Evolutionary conservation across 2,329 filamentous ascomycete species (phyloP).

Genomic region (Tolypocladium ovalisporum): DNA sequence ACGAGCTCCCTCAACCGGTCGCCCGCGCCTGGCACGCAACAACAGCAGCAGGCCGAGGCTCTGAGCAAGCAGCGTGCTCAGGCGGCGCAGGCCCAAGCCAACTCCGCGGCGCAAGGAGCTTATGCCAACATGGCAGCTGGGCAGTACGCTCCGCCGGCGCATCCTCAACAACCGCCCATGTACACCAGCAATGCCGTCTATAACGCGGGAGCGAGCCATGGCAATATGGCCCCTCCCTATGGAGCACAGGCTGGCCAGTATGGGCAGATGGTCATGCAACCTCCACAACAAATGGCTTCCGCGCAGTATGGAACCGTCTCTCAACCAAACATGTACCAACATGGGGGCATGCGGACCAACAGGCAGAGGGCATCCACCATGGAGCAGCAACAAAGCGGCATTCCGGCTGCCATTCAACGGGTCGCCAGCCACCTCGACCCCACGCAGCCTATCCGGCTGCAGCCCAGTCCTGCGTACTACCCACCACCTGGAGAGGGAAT

Average conservation of each 20-base stretch:
- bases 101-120: conserved; percentile 54
- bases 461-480: conserved; percentile 95
- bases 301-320: conserved; percentile 48
- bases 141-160: conserved; percentile 35
- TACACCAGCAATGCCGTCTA: conserved; percentile 83
- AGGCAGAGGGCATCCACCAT: conserved; percentile 91
- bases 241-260: conserved; percentile 61
- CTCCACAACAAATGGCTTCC: conserved; percentile 53
- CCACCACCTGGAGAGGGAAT: conserved; percentile 82
- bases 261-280: conserved; percentile 62
- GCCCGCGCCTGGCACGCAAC: conserved; percentile 84
- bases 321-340: conserved; percentile 48
- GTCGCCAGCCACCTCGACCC: conserved; percentile 95
- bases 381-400: conserved; percentile 88
- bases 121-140: conserved; percentile 42
- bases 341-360: conserved; percentile 57
- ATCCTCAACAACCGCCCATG: conserved; percentile 50
- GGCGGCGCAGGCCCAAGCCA: conserved; percentile 58
- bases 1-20: conserved; percentile 75
- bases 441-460: conserved; percentile 82
- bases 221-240: conserved; percentile 60
- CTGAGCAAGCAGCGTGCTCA: conserved; percentile 83
- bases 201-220: conserved; percentile 38
- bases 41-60: conserved; percentile 91
- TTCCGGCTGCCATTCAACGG: conserved; percentile 83